Evolutionary conservation across 106 monocot genomes (phyloP), one percentile per base, ranked within the genome.

Genomic region (Apostasia shenzhenica): DNA sequence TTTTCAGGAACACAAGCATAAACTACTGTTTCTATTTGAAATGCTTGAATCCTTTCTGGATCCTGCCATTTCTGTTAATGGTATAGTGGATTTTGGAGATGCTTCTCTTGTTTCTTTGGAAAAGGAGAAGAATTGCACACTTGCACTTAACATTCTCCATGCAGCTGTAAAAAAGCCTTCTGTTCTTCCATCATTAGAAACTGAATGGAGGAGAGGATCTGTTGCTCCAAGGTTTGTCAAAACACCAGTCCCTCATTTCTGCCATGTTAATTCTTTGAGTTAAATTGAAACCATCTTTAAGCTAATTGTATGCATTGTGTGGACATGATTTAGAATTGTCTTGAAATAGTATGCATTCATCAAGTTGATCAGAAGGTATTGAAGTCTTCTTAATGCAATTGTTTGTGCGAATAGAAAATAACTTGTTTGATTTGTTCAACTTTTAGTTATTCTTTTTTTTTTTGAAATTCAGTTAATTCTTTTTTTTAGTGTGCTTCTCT

Each of bases 1-100:
- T 39, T 13, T 55, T 57, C 84, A 97, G 97, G 97, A 90, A 76
- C 60, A 81, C 45, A 97, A 92, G 74, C 86, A 85, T 72, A 92
- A 83, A 58, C 55, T 97, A 13, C 84, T 97, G 54, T 97, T 97
- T 73, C 77, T 97, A 63, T 64, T 97, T 67, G 97, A 97, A 80
- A 97, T 97, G 97, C 77, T 97, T n/a, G 92, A 97, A 68, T 86
- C 86, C 57, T 92, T 97, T 78, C 82, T 97, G 14, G 82, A 92
- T 70, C 92, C 92, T 61, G 78, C 82, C 38, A 72, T 89, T 53
- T 74, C 52, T 71, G 45, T 66, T 11, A 85, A 83, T 50, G 78
- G 75, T 72, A 73, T 85, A 46, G 80, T 78, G 74, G 70, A 80
- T 68, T 92, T 85, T 83, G 87, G 86, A 56, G 89, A 79, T 72